Conservation (phyloP, 176 grass and related monocot genomes). For the Oryza nivara region DNA sequence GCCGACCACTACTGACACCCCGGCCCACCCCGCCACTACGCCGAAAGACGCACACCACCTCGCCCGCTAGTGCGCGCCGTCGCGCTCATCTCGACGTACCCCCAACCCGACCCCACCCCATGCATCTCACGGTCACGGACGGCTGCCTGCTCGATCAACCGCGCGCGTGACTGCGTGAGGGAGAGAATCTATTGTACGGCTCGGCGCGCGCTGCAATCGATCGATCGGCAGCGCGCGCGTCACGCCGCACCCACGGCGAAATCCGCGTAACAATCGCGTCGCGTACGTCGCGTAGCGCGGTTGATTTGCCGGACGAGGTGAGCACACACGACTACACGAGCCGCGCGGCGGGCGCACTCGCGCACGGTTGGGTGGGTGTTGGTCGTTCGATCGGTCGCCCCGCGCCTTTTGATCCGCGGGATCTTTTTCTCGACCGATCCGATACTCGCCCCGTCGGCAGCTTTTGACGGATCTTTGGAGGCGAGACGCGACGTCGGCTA, state of each 20-base stretch:
- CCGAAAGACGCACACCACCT: constrained; percentile 45
- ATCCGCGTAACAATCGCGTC: not conserved
- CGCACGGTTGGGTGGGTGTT: not conserved
- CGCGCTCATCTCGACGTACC: not conserved
- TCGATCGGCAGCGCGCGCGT: not conserved
- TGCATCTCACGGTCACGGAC: too few species aligned
- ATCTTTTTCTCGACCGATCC: constrained; percentile 32
- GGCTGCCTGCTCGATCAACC: too few species aligned
- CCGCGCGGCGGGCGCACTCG: not conserved
- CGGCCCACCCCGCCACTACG: constrained; percentile 39
- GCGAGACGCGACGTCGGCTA: constrained; percentile 5
- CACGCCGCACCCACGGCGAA: not conserved
- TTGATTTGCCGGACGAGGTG: not conserved
- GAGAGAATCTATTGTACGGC: not conserved
- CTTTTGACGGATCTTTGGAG: constrained; percentile 50
- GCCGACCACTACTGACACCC: constrained; percentile 36
- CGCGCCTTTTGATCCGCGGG: not conserved
- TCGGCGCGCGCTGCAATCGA: too few species aligned
- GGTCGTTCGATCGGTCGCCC: not conserved
- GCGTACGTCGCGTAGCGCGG: not conserved
- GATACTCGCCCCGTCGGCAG: not conserved
- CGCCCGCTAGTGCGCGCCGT: constrained; percentile 19
- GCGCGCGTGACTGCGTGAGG: too few species aligned
- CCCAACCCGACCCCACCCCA: not conserved
- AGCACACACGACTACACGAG: not conserved